Evolutionary conservation across 1,284 basidiomycete species (phyloP), one percentile per base, ranked within the genome.

Genomic region (Boletellus dicymbophilus): DNA sequence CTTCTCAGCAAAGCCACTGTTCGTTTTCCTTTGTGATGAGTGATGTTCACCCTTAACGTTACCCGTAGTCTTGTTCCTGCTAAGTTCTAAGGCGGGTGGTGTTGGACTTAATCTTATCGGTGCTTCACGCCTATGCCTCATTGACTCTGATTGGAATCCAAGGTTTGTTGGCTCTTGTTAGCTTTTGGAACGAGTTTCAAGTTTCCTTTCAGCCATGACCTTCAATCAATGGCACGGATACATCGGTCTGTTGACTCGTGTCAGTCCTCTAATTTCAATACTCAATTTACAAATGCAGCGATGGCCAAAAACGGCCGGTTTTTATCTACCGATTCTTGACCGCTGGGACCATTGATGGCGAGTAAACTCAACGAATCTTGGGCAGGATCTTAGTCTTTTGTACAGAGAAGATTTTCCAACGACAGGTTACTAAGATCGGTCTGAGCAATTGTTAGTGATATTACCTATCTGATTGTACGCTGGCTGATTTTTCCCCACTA

Each of bases 181-280:
- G 16, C 31, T 22, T 30, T 39, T 41, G 8, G 34, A 46, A 28
- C 43, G 26, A 27, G 10, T 20, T 30, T 52, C 2, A 52, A 25
- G 36, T 34, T 25, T 23, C 9, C 28, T 40, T 48, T 44, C 43
- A 91, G 89, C 58, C 90, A 91, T 59, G 96, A 99, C 69, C 72
- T 95, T 16, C 96, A 99, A 69, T 91, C 96, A 1, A 99, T 99
- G 96, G 96, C 95, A 45, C 84, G 97, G 42, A 98, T 96, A 61
- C 93, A 95, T 69, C 82, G 93, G 93, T 93, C 54, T 53, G 76
- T 62, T 22, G 25, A 22, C 8, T 38, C 43, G 18, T 34, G 27
- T 18, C 6, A 37, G 18, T 9, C 6, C 31, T 23, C 38, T 41
- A 33, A 11, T 33, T 52, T 42, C 37, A 27, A 46, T 48, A 16